Evolutionary conservation across 1,284 basidiomycete genomes (phyloP), one percentile per base, ranked within the genome.

Genomic region (Schizophyllum commune): DNA sequence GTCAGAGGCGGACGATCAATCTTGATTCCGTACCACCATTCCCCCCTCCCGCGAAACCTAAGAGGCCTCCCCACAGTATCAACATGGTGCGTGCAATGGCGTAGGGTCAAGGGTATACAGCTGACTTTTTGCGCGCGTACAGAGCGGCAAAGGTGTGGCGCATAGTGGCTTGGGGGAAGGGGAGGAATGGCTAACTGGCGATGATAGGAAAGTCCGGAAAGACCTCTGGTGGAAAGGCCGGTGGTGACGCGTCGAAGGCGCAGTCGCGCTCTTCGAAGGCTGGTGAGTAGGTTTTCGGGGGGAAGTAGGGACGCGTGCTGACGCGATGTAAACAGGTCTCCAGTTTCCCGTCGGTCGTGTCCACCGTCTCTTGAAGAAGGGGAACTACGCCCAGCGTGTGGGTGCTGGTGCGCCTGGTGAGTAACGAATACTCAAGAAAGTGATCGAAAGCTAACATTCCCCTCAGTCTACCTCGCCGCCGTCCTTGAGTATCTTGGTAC

Each of bases 321-420:
- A 55, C 52, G n/a, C 5, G 21, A 21, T 20, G 32, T n/a, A 61
- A 63, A 3, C 88, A 55, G 53, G 91, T 65, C 84, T 94, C 62
- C 91, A 92, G 73, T 89, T 93, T 80, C 92, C 91, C 58, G 92
- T 94, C 67, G 91, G 91, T 82, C 91, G 91, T 88, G 90, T 94
- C 71, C 91, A 93, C 77, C 86, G 92, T 82, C 83, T 91, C 60
- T 77, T 93, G 71, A 91, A 91, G 82, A 85, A 86, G 78, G 90
- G 89, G 66, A 92, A 93, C 83, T 92, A 92, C 66, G 88, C 88
- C 60, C 84, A 87, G 71, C 86, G 88, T 75, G 80, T 91, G 63
- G 88, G 89, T 76, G 85, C 86, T 63, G 87, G 87, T 74, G 88
- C 91, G 69, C 90, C 85, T 72, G 90, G 86, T 89, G 72, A 64